Conservation (phyloP, 208 protist genomes). For the Trypanosomatidae sp. region DNA sequence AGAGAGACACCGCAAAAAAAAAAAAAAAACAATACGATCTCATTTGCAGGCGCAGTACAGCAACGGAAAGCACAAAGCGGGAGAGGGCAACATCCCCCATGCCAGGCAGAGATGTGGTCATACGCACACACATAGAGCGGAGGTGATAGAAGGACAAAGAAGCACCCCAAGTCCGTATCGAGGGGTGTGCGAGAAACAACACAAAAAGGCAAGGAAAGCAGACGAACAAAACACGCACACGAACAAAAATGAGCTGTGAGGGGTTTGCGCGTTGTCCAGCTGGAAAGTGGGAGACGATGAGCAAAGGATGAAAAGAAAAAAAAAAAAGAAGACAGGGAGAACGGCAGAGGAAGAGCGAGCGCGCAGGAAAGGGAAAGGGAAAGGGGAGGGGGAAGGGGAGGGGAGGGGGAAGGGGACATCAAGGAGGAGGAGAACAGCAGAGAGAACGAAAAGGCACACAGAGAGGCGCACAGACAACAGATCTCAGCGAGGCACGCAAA, state of each 20-base stretch:
- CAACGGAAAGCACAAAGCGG: slow-evolving; percentile 8
- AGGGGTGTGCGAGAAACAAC: not conserved
- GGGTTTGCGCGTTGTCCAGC: not conserved
- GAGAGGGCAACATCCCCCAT: slow-evolving; percentile 4
- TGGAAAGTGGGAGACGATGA: not conserved
- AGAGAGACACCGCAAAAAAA: not conserved
- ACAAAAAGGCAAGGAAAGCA: slow-evolving; percentile 14
- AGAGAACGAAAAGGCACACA: slow-evolving; percentile 5
- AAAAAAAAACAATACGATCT: not conserved
- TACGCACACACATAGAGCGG: no score
- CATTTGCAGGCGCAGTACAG: not conserved
- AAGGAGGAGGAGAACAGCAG: slow-evolving; percentile 8
- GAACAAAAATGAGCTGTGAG: not conserved
- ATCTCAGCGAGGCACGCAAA: not conserved
- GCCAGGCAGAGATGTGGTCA: no score
- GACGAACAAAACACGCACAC: not conserved
- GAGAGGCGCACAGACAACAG: slow-evolving; percentile 3
- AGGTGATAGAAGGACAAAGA: slow-evolving; percentile 11
- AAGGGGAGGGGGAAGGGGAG: not conserved
- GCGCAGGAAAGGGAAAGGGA: not conserved
- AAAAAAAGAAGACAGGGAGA: not conserved
- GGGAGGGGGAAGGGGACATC: not conserved
- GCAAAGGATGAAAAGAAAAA: not conserved
- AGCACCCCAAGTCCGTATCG: slow-evolving; percentile 6
- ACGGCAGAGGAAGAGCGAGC: slow-evolving; percentile 1